phyloP scores from a whole-genome alignment of 78 protist genomes.

The Pigoraptor vietnamica region DNA sequence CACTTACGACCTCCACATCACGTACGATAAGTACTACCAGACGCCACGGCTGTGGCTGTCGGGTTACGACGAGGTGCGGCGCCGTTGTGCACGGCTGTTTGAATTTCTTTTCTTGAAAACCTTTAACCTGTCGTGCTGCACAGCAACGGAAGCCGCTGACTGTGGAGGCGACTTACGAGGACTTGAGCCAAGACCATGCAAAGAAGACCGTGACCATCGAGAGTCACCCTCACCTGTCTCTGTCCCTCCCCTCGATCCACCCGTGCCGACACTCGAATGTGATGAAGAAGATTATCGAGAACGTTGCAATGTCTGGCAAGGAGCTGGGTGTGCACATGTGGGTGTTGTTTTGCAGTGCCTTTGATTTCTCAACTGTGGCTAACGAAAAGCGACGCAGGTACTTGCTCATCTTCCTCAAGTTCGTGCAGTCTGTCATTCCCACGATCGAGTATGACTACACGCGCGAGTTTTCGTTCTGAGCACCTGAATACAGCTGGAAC shows the following conservation, averaged over 20 bases:
- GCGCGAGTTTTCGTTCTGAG: conserved; percentile 1
- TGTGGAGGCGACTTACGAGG: conserved; percentile 77
- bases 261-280: conserved; percentile 84
- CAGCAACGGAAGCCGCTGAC: conserved; percentile 52
- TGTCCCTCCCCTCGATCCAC: conserved; percentile 75
- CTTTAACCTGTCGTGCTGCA: background rate
- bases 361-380: too few species aligned
- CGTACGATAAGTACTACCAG: conserved; percentile 91
- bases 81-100: background rate
- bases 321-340: conserved; percentile 43
- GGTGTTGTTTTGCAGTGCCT: background rate
- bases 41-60: conserved; percentile 86
- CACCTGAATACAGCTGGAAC: too few species aligned
- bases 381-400: conserved; percentile 39
- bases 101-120: too few species aligned
- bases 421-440: conserved; percentile 87
- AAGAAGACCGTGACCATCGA: conserved; percentile 93
- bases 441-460: conserved; percentile 94
- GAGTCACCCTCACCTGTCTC: conserved; percentile 86
- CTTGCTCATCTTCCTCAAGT: conserved; percentile 87
- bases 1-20: conserved; percentile 81
- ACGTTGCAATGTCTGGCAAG: conserved; percentile 48
- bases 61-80: conserved; percentile 80
- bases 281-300: conserved; percentile 82
- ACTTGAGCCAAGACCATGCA: conserved; percentile 92